phyloP scores from a whole-genome alignment of 176 grass and related monocot genomes.

The Puccinellia tenuiflora region DNA sequence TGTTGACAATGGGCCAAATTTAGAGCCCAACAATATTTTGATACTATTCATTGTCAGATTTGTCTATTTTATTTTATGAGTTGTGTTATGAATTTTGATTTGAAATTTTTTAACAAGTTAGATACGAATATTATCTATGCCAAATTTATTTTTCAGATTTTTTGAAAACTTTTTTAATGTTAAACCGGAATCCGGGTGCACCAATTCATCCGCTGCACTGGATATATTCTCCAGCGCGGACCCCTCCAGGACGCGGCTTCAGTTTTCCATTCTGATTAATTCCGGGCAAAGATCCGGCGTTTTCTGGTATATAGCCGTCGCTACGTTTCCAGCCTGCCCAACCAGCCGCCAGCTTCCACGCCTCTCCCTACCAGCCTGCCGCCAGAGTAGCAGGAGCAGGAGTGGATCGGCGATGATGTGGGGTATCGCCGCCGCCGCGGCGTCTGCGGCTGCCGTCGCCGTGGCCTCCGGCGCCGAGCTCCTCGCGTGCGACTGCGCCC shows the following conservation, averaged over 20 bases:
- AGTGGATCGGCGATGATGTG: constrained; percentile 30
- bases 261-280: background rate
- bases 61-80: no score
- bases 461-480: constrained; percentile 39
- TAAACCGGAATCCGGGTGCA: no score
- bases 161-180: no score
- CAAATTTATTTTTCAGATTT: no score
- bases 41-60: no score
- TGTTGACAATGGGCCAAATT: no score
- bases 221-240: no score
- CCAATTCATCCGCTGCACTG: no score
- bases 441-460: constrained; percentile 32
- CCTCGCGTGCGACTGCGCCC: constrained; percentile 32
- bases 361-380: background rate
- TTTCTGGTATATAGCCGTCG: background rate
- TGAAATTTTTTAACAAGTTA: no score
- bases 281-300: background rate
- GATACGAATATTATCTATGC: no score
- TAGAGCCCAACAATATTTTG: no score
- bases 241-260: background rate
- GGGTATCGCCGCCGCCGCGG: constrained; percentile 29
- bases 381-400: background rate
- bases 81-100: no score
- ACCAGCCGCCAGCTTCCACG: background rate
- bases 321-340: background rate